Conservation (phyloP, 2,329 filamentous ascomycete genomes). For the Hypoxylon sp. region DNA sequence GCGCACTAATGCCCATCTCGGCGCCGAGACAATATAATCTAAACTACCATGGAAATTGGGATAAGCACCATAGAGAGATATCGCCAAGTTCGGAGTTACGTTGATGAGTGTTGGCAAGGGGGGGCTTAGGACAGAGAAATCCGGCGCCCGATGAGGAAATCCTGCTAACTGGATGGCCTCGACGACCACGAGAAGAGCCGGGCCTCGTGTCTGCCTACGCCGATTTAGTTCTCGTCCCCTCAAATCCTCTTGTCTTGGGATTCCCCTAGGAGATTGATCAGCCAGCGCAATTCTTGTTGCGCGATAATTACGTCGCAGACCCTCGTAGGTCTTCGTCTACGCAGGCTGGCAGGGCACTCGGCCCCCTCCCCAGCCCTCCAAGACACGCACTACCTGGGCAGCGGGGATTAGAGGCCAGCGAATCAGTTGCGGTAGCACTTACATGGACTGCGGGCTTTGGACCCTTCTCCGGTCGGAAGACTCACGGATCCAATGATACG, state of each 20-base stretch:
- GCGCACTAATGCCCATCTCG: conserved; percentile 27
- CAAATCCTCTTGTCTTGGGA: not conserved
- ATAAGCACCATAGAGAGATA: conserved; percentile 22
- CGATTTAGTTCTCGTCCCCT: conserved; percentile 13
- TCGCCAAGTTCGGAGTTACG: conserved; percentile 31
- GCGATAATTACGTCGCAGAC: conserved; percentile 33
- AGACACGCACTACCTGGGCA: no score
- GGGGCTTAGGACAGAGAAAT: conserved; percentile 21
- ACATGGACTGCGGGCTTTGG: conserved; percentile 26
- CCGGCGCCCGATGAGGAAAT: conserved; percentile 25
- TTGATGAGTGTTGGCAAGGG: conserved; percentile 9
- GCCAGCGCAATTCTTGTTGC: conserved; percentile 26
- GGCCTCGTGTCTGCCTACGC: conserved; percentile 2
- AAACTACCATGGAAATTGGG: conserved; percentile 24
- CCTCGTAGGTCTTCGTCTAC: no score
- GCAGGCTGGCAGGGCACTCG: not conserved
- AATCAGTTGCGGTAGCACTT: conserved; percentile 33
- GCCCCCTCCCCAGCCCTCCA: no score
- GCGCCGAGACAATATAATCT: conserved; percentile 32
- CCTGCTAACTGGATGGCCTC: conserved; percentile 7
- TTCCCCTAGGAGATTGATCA: conserved; percentile 13
- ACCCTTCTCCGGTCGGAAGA: conserved; percentile 20
- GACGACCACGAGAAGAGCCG: no score
- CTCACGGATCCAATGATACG: conserved; percentile 24
- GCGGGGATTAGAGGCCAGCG: conserved; percentile 14